Conservation (phyloP, 2,329 filamentous ascomycete genomes). For the Lasiodiplodia theobromae region DNA sequence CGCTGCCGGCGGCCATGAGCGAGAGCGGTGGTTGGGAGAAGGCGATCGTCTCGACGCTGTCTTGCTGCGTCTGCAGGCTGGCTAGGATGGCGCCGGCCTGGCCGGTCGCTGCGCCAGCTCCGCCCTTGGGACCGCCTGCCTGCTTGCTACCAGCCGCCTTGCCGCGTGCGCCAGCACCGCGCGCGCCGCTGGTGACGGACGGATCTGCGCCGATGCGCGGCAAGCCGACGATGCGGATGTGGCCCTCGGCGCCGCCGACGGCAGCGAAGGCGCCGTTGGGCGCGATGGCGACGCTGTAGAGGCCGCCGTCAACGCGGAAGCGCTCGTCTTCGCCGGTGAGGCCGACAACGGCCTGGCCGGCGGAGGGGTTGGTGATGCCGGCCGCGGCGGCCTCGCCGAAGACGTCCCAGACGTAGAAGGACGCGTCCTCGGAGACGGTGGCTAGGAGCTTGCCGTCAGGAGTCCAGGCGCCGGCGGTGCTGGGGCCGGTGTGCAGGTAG, state of each 20-base stretch:
- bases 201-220: constrained; percentile 64
- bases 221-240: constrained; percentile 84
- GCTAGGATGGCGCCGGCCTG: constrained; percentile 80
- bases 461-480: constrained; percentile 91
- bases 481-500: constrained; percentile 85
- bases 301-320: constrained; percentile 88
- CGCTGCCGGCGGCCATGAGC: constrained; percentile 68
- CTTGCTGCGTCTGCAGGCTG: constrained; percentile 77
- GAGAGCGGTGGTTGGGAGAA: constrained; percentile 68
- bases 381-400: constrained; percentile 78
- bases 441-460: constrained; percentile 85
- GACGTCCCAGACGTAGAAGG: constrained; percentile 90
- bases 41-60: constrained; percentile 78
- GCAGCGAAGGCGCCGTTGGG: constrained; percentile 81
- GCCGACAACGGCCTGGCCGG: constrained; percentile 71
- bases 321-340: constrained; percentile 84
- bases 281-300: constrained; percentile 86
- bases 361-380: constrained; percentile 62
- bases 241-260: constrained; percentile 85
- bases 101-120: constrained; percentile 46
- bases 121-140: constrained; percentile 43
- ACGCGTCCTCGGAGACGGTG: constrained; percentile 87
- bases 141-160: constrained; percentile 58
- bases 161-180: constrained; percentile 55
- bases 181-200: constrained; percentile 46